Evolutionary conservation across 2,329 filamentous ascomycete genomes (phyloP).

Genomic region (Hypoxylon sp.): DNA sequence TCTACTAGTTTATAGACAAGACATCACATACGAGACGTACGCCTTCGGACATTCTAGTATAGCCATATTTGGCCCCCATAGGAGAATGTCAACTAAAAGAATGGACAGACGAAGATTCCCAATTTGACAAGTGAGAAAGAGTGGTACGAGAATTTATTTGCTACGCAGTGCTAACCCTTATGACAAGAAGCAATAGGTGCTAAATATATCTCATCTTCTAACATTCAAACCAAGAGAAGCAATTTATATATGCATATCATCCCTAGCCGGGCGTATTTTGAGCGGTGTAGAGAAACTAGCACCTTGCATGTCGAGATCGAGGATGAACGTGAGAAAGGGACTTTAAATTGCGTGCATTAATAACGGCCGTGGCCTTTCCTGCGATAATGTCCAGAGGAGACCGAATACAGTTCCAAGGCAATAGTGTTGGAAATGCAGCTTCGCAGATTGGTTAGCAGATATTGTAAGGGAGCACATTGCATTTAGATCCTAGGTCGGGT

Average conservation of each 20-base stretch:
- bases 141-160: background rate
- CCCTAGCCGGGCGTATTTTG: background rate
- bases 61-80: slow-evolving; percentile 24
- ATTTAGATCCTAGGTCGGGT: slow-evolving; percentile 27
- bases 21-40: slow-evolving; percentile 12
- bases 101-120: background rate
- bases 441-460: slow-evolving; percentile 25
- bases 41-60: slow-evolving; percentile 41
- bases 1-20: background rate
- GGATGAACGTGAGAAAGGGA: background rate
- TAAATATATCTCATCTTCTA: slow-evolving; percentile 4
- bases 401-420: slow-evolving; percentile 1
- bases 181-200: background rate
- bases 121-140: background rate
- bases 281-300: background rate
- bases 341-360: slow-evolving; percentile 4
- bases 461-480: slow-evolving; percentile 11
- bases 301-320: slow-evolving; percentile 1
- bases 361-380: background rate
- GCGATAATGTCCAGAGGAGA: slow-evolving; percentile 11
- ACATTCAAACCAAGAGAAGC: background rate
- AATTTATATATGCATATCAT: background rate
- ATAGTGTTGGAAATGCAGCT: slow-evolving; percentile 21
- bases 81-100: slow-evolving; percentile 6
- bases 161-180: background rate